These are phyloP conservation scores for Colletotrichum acutatum DNA, from an alignment of 2,329 filamentous ascomycete species.

Conservation along the genomic window DNA sequence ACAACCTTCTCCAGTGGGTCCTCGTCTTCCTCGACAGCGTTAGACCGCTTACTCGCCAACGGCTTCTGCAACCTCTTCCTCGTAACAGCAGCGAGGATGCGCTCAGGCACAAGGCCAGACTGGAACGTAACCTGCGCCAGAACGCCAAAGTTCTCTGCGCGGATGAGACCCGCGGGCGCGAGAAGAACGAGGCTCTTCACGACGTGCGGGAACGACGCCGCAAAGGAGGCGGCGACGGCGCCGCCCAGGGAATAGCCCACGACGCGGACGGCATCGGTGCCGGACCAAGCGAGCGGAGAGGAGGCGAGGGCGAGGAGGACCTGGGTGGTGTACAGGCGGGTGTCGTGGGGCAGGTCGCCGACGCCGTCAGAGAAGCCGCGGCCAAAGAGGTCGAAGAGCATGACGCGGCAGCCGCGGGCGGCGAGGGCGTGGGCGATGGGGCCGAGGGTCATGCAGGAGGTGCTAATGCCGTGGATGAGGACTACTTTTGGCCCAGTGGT, in stretches of 20 bases:
- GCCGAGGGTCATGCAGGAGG: constrained; percentile 78
- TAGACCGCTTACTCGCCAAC: constrained; percentile 53
- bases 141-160: constrained; percentile 62
- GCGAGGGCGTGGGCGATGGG: constrained; percentile 75
- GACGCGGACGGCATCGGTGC: constrained; percentile 67
- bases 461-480: constrained; percentile 86
- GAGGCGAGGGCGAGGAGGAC: constrained; percentile 77
- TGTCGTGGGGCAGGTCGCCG: constrained; percentile 75
- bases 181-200: constrained; percentile 79
- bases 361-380: constrained; percentile 75
- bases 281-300: constrained; percentile 76
- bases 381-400: constrained; percentile 82
- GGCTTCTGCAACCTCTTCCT: constrained; percentile 60
- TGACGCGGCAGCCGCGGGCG: constrained; percentile 77
- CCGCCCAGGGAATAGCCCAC: constrained; percentile 87
- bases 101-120: constrained; percentile 65
- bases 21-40: constrained; percentile 36
- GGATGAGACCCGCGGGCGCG: constrained; percentile 81
- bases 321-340: constrained; percentile 78
- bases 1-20: constrained; percentile 44
- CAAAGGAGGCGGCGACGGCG: constrained; percentile 80
- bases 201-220: constrained; percentile 76
- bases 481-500: constrained; percentile 78
- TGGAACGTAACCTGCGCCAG: constrained; percentile 63
- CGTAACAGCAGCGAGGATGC: constrained; percentile 60